These are phyloP conservation scores for Colletotrichum horii DNA, from an alignment of 2,329 filamentous ascomycete genomes.

Conservation along the genomic window DNA sequence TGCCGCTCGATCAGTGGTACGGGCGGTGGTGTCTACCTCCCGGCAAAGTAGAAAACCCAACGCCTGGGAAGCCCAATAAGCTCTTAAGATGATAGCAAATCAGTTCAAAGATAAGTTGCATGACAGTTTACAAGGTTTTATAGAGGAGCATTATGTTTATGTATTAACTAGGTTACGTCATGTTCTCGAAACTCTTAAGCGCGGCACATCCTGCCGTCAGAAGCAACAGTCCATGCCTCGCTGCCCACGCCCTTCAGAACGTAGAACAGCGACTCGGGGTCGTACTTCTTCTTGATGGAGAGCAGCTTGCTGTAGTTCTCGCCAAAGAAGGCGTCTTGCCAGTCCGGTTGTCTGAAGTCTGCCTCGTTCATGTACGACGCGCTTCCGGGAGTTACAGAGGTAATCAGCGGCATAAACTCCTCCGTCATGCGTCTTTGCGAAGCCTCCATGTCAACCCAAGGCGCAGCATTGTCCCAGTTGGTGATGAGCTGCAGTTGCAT, in stretches of 20 bases:
- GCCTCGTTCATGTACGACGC: constrained; percentile 59
- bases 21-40: rapidly evolving
- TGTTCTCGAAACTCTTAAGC: background rate
- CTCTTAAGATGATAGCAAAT: background rate
- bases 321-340: constrained; percentile 51
- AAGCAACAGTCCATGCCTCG: constrained; percentile 49
- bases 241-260: constrained; percentile 54
- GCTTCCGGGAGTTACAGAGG: constrained; percentile 43
- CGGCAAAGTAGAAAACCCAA: rapidly evolving
- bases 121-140: rapidly evolving
- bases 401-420: constrained; percentile 32
- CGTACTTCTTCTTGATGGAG: constrained; percentile 56
- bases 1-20: background rate
- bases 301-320: constrained; percentile 47
- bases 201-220: constrained; percentile 46
- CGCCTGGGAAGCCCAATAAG: background rate
- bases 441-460: constrained; percentile 28
- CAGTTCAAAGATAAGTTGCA: background rate
- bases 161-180: background rate
- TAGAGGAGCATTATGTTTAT: background rate
- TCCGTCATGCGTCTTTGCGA: constrained; percentile 34
- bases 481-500: constrained; percentile 35
- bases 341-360: constrained; percentile 48
- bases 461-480: constrained; percentile 27
- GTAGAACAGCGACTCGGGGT: constrained; percentile 51